A percentile compares a stretch with the other conserved stretches of the same genome.
Evolutionary conservation across 345 rosid genomes (phyloP).

Genomic region (Eucalyptus melliodora): DNA sequence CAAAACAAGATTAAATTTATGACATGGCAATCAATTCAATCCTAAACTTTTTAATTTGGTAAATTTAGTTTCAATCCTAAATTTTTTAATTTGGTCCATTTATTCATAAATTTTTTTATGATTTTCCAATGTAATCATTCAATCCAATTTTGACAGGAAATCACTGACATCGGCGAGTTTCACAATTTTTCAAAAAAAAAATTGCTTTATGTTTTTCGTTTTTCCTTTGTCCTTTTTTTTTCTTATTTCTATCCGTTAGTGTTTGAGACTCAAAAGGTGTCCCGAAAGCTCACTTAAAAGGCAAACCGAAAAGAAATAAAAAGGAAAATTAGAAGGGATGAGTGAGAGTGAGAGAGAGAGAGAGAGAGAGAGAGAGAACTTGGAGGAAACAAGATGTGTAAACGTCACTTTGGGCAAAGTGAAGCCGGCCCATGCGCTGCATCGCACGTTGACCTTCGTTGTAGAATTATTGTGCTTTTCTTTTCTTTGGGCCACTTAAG

Average conservation of each 20-base stretch:
- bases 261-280: neutral
- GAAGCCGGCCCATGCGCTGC: neutral
- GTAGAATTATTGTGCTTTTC: neutral
- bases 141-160: fast-evolving
- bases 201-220: too few relatives aligned
- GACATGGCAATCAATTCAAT: fast-evolving
- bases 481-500: neutral
- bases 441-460: neutral
- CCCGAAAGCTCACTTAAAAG: neutral
- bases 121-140: neutral
- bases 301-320: neutral
- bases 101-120: fast-evolving
- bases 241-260: neutral
- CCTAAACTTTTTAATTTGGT: too few relatives aligned
- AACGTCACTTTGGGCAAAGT: neutral
- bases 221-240: too few relatives aligned
- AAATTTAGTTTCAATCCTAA: too few relatives aligned
- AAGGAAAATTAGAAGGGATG: neutral
- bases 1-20: too few relatives aligned
- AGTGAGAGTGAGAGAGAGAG: neutral
- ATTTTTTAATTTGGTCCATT: fast-evolving
- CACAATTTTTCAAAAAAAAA: too few relatives aligned
- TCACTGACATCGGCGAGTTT: fast-evolving
- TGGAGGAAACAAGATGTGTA: neutral
- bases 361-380: neutral